Conservation (phyloP, 1,139 yeast genomes). For the Hansenula lynferdii region DNA sequence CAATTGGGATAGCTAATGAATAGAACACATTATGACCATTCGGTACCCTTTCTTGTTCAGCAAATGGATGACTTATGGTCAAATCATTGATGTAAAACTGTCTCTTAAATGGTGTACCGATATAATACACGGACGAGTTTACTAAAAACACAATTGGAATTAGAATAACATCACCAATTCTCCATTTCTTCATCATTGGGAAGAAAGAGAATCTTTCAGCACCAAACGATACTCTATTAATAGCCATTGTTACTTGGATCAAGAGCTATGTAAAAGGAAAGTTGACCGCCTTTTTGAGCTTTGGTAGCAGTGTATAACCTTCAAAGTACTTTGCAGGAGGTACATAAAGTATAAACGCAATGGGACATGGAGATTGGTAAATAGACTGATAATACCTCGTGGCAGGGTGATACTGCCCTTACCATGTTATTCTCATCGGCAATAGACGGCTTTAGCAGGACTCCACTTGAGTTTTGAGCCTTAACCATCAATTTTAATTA, state of each 20-base stretch:
- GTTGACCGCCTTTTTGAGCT: no score
- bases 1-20: conserved; percentile 38
- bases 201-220: conserved; percentile 31
- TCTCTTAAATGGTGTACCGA: conserved; percentile 58
- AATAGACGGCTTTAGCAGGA: no score
- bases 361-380: no score
- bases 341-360: no score
- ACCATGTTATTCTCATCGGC: no score
- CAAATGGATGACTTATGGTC: conserved; percentile 68
- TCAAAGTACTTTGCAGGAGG: no score
- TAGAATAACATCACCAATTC: conserved; percentile 49
- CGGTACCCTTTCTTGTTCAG: conserved; percentile 57
- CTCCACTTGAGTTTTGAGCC: no score
- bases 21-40: conserved; percentile 32
- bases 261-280: background rate
- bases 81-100: conserved; percentile 57
- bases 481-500: no score
- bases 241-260: background rate
- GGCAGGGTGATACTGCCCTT: no score
- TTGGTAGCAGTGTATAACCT: no score
- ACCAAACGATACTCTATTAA: conserved; percentile 52
- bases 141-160: conserved; percentile 37
- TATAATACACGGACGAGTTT: conserved; percentile 38
- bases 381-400: no score
- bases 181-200: conserved; percentile 44